These are phyloP conservation scores for Aspergillus calidoustus DNA, from an alignment of 2,329 filamentous ascomycete species.

Conservation along the genomic window DNA sequence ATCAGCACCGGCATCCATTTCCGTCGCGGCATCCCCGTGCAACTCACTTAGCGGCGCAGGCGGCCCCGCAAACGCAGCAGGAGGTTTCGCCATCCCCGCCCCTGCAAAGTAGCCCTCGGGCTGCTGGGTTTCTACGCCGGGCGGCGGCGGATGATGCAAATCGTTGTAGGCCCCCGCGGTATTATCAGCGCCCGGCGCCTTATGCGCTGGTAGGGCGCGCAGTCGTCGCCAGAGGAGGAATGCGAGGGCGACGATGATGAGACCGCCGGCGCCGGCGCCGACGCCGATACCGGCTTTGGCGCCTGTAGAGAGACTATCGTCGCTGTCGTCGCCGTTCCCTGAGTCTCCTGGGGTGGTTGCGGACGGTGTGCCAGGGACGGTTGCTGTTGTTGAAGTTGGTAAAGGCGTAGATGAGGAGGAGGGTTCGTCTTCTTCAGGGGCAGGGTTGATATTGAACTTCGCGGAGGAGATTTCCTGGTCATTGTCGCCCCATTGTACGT, in stretches of 20 bases:
- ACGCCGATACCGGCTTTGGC: slow-evolving; percentile 19
- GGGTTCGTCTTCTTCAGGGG: background rate
- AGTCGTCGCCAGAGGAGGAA: slow-evolving; percentile 10
- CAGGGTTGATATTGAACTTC: slow-evolving; percentile 10
- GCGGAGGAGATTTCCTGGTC: slow-evolving; percentile 17
- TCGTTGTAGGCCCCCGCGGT: background rate
- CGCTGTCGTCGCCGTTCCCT: background rate
- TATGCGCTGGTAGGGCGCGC: background rate
- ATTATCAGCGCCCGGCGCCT: background rate
- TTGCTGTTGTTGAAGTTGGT: background rate
- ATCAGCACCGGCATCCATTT: slow-evolving; percentile 9
- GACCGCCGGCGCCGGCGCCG: slow-evolving; percentile 6
- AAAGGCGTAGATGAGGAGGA: background rate
- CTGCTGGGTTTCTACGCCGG: background rate
- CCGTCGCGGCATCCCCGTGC: slow-evolving; percentile 1
- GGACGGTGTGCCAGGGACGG: background rate
- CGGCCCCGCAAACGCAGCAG: background rate
- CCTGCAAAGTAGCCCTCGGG: slow-evolving; percentile 5
- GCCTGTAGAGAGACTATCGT: slow-evolving; percentile 8
- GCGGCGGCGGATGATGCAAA: background rate
- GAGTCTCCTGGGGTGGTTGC: background rate
- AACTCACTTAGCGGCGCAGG: slow-evolving; percentile 1
- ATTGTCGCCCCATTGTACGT: slow-evolving; percentile 2
- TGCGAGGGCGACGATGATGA: slow-evolving; percentile 13
- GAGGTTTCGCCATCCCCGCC: slow-evolving; percentile 1